Base-by-base conservation (phyloP, 768 basidiomycete genomes). In the Agaricus sinodeliciosus region DNA sequence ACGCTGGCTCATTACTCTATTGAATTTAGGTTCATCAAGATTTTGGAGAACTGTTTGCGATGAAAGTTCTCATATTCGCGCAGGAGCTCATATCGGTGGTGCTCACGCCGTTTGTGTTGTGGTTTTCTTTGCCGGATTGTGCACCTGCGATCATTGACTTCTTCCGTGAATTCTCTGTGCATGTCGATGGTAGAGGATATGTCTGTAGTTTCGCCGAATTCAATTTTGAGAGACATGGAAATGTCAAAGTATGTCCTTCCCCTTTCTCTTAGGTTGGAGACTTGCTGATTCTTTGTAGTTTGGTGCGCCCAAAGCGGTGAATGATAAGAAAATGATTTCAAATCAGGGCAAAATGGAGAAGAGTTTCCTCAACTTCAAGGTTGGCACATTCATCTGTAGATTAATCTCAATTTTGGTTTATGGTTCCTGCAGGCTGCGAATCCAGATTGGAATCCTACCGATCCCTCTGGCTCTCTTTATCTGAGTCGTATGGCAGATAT, bases 321-420 rank as follows among this genome's bases (percentile, higher is more conserved):
- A 75, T 11, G 87, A 92, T 58, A 82, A 83, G 59, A 81, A 81
- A 55, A 85, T 88, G 76, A 75, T 88, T 61, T 90, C 89, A 4
- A 90, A 89, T 56, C 88, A 95, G 59, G 91, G 91, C 34, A 99
- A 99, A 78, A 97, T 99, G 94, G 96, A 99, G 75, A 96, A 98
- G 73, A 91, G 88, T 66, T 90, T 96, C 72, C 72, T 95, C 28
- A 91, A 89, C 63, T 96, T 96, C 77, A 95, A 94, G 72, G 85
- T 82, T 40, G 41, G 63, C 47, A 12, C 7, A 15, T 13, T 39
- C 13, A 1, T 39, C 9, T 15, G 43, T 27, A 16, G 13, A 26
- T 26, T 31, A 31, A 15, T 31, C 40, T 51, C 27, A 15, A 28
- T 22, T 13, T 46, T 12, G 49, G 48, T 19, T 39, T 27, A 34